These are phyloP conservation scores for Davidsoniella eucalypti DNA, from an alignment of 2,329 filamentous ascomycete species.

Conservation along the genomic window DNA sequence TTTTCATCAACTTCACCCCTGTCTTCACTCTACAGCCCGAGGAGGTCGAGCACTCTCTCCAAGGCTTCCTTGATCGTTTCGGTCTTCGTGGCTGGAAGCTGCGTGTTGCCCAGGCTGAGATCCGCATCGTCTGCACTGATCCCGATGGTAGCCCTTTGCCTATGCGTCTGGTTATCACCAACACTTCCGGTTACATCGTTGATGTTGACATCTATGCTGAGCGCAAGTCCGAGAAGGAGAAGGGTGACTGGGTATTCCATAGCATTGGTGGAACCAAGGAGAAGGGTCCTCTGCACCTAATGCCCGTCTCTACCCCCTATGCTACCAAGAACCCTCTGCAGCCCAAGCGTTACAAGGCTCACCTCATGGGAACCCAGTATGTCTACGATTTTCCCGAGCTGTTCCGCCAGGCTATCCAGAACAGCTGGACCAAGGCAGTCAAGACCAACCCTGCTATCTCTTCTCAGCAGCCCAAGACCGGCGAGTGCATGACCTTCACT, in stretches of 20 bases:
- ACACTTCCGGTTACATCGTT: constrained; percentile 95
- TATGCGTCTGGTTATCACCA: constrained; percentile 89
- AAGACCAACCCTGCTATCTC: constrained; percentile 57
- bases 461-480: constrained; percentile 66
- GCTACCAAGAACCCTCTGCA: constrained; percentile 97
- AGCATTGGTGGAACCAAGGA: constrained; percentile 91
- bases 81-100: constrained; percentile 90
- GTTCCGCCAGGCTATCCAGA: constrained; percentile 94
- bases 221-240: constrained; percentile 96
- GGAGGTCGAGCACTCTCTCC: constrained; percentile 84
- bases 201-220: constrained; percentile 96
- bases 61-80: constrained; percentile 91
- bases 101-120: constrained; percentile 91
- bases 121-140: constrained; percentile 95
- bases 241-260: constrained; percentile 96
- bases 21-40: constrained; percentile 82
- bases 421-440: constrained; percentile 69
- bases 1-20: constrained; percentile 99
- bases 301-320: constrained; percentile 82
- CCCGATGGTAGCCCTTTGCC: constrained; percentile 69
- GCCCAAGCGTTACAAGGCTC: constrained; percentile 98
- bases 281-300: constrained; percentile 86
- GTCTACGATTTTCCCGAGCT: constrained; percentile 99
- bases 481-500: constrained; percentile 84
- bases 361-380: constrained; percentile 97